These are phyloP conservation scores for Fragaria vesca DNA, from an alignment of 306 rosid genomes.

Conservation along the genomic window DNA sequence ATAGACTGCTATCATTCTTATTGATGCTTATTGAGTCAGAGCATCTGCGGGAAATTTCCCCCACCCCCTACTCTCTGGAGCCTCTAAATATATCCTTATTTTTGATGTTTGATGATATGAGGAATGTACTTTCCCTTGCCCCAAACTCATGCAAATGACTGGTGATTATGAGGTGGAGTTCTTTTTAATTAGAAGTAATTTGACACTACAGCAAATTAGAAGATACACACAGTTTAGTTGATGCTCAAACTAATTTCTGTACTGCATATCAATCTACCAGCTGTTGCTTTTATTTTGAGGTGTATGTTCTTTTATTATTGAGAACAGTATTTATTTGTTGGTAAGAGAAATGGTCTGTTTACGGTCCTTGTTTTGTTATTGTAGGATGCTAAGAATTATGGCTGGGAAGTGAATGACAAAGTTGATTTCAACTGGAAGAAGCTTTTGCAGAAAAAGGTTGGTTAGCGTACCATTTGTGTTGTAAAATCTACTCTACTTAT, in stretches of 20 bases:
- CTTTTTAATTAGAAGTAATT: neutral
- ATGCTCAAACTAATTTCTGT: neutral
- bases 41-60: neutral
- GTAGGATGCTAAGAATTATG: slow-evolving; percentile 87
- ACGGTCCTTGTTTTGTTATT: slow-evolving; percentile 24
- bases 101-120: neutral
- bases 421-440: slow-evolving; percentile 93
- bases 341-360: slow-evolving; percentile 8
- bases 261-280: neutral
- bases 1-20: neutral
- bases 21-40: neutral
- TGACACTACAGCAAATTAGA: neutral
- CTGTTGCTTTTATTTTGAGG: neutral
- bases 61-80: neutral
- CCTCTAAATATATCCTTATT: neutral
- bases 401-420: slow-evolving; percentile 87
- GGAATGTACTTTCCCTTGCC: neutral
- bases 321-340: neutral
- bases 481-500: neutral
- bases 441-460: slow-evolving; percentile 83
- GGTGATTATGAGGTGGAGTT: neutral
- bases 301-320: neutral
- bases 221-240: neutral
- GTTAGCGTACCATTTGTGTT: neutral
- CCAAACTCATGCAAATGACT: neutral